Conservation (phyloP, 2,329 filamentous ascomycete species). For the Helicocarpus griseus region DNA sequence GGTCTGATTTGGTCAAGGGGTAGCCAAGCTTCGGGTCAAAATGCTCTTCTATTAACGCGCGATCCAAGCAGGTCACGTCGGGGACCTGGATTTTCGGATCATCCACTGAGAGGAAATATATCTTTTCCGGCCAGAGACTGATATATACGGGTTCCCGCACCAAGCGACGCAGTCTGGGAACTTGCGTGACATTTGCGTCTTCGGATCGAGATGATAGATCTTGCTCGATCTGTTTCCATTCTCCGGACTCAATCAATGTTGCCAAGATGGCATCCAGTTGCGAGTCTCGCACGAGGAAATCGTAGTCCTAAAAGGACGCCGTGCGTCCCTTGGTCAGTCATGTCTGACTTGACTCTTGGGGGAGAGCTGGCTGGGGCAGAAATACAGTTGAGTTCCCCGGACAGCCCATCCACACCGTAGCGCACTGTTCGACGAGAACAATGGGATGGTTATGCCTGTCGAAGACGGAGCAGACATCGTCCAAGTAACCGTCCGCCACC, state of each 20-base stretch:
- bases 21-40: background rate
- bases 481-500: conserved; percentile 1
- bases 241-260: background rate
- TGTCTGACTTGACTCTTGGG: background rate
- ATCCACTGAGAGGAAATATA: conserved; percentile 4
- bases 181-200: background rate
- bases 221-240: conserved; percentile 1
- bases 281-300: conserved; percentile 1
- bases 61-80: background rate
- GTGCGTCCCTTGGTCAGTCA: background rate
- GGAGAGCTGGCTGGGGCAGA: background rate
- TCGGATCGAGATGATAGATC: background rate
- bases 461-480: conserved; percentile 1
- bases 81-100: background rate
- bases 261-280: conserved; percentile 2
- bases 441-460: conserved; percentile 4
- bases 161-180: background rate
- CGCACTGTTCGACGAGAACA: conserved; percentile 3
- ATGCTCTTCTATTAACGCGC: background rate
- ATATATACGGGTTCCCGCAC: background rate
- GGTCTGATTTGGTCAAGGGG: background rate
- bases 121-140: conserved; percentile 4
- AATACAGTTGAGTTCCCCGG: background rate
- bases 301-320: background rate
- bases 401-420: conserved; percentile 4